phyloP scores from a whole-genome alignment of 2,329 filamentous ascomycete genomes.

The Calonectria leucothoes region DNA sequence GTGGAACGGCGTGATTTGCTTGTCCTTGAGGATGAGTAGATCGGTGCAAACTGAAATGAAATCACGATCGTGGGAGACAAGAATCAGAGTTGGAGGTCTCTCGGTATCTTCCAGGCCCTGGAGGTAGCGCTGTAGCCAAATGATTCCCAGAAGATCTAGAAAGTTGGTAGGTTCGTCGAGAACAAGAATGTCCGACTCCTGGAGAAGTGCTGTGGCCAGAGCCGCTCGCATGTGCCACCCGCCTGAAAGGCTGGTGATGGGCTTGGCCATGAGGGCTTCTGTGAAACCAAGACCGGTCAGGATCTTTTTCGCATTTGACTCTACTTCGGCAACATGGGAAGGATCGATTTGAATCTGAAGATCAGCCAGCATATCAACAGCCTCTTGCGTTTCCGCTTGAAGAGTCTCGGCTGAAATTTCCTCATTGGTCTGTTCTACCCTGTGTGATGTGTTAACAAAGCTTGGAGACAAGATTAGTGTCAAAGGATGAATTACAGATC shows the following conservation, averaged over 20 bases:
- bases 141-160: slow-evolving; percentile 82
- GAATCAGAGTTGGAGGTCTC: slow-evolving; percentile 73
- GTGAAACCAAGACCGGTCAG: slow-evolving; percentile 79
- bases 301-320: slow-evolving; percentile 73
- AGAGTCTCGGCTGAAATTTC: slow-evolving; percentile 68
- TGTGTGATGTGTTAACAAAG: slow-evolving; percentile 30
- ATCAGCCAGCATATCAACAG: slow-evolving; percentile 75
- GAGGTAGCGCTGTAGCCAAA: slow-evolving; percentile 85
- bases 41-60: slow-evolving; percentile 84
- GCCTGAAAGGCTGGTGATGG: slow-evolving; percentile 76
- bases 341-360: slow-evolving; percentile 77
- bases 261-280: slow-evolving; percentile 67
- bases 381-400: slow-evolving; percentile 75
- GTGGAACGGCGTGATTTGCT: slow-evolving; percentile 78
- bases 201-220: slow-evolving; percentile 74
- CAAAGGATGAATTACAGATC: slow-evolving; percentile 53
- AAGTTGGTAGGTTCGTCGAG: slow-evolving; percentile 92
- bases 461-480: neutral
- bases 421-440: slow-evolving; percentile 62
- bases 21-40: slow-evolving; percentile 79
- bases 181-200: slow-evolving; percentile 81
- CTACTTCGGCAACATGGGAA: slow-evolving; percentile 71
- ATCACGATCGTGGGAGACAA: slow-evolving; percentile 87
- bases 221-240: slow-evolving; percentile 80
- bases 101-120: slow-evolving; percentile 63